A percentile compares a stretch with the other conserved stretches of the same genome.
These are phyloP conservation scores for Citrullus colocynthis DNA, from an alignment of 306 rosid genomes.

Conservation along the genomic window DNA sequence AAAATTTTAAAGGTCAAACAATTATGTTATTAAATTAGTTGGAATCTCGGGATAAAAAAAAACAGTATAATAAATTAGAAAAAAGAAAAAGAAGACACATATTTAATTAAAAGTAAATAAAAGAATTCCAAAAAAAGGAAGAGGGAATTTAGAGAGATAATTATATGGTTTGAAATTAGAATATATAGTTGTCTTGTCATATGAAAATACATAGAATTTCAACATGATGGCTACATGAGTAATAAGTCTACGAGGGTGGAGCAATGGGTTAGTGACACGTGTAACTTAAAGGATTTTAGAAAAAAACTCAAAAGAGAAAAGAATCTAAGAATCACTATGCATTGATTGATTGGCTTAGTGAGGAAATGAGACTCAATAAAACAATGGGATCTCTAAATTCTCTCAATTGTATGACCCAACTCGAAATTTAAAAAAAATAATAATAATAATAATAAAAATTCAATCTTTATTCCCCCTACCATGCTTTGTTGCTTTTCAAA, in stretches of 20 bases:
- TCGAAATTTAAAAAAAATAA: too few species aligned
- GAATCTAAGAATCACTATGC: neutral
- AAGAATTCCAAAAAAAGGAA: neutral
- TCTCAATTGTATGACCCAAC: neutral
- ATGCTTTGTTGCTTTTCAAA: neutral
- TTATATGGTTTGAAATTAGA: neutral
- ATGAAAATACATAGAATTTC: neutral
- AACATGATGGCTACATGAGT: neutral
- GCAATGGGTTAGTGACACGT: neutral
- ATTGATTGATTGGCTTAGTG: neutral
- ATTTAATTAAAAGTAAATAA: neutral
- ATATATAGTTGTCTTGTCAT: neutral
- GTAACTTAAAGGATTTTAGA: neutral
- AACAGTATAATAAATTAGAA: neutral
- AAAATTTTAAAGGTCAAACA: neutral
- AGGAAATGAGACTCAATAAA: neutral
- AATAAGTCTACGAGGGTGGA: neutral
- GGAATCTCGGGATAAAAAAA: neutral
- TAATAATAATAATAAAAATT: too few species aligned
- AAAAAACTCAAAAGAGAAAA: neutral
- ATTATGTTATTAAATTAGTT: neutral
- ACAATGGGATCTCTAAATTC: neutral
- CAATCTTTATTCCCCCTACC: too few species aligned
- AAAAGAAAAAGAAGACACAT: neutral
- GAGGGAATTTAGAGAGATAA: neutral